A percentile compares a stretch with the other conserved stretches of the same genome.
These are phyloP conservation scores for Diaporthe vexans DNA, from an alignment of 2,329 filamentous ascomycete species.

Conservation along the genomic window DNA sequence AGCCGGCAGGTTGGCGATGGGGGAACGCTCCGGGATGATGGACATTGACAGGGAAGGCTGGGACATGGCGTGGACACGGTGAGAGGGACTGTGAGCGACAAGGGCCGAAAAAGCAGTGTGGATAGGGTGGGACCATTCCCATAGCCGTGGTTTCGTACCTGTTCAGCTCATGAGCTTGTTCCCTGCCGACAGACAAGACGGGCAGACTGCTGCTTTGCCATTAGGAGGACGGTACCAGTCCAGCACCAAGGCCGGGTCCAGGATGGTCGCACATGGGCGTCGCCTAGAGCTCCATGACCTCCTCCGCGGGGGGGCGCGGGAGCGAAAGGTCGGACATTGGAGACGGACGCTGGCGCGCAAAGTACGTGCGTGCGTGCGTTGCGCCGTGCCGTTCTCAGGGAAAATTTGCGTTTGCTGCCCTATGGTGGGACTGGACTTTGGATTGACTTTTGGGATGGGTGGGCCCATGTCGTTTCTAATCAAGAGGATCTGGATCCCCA, in stretches of 20 bases:
- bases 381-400: constrained; percentile 32
- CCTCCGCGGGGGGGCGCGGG: constrained; percentile 27
- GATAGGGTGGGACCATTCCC: constrained; percentile 39
- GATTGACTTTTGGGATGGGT: constrained; percentile 40
- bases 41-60: constrained; percentile 40
- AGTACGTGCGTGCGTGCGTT: constrained; percentile 31
- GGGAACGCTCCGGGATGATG: constrained; percentile 41
- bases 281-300: constrained; percentile 29
- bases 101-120: constrained; percentile 36
- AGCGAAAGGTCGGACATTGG: constrained; percentile 35
- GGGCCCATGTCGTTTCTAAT: constrained; percentile 40
- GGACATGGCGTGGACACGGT: constrained; percentile 39
- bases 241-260: constrained; percentile 26
- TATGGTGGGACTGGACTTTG: constrained; percentile 37
- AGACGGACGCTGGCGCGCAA: constrained; percentile 16
- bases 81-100: constrained; percentile 39
- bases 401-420: constrained; percentile 39
- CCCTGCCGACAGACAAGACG: constrained; percentile 26
- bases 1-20: constrained; percentile 42
- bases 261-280: constrained; percentile 27
- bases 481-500: constrained; percentile 36
- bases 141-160: constrained; percentile 39
- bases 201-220: not conserved
- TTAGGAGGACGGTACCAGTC: not conserved
- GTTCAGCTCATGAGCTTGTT: constrained; percentile 35